Base-by-base conservation (phyloP, 768 basidiomycete species). In the Porphyrellus cyaneotinctus region DNA sequence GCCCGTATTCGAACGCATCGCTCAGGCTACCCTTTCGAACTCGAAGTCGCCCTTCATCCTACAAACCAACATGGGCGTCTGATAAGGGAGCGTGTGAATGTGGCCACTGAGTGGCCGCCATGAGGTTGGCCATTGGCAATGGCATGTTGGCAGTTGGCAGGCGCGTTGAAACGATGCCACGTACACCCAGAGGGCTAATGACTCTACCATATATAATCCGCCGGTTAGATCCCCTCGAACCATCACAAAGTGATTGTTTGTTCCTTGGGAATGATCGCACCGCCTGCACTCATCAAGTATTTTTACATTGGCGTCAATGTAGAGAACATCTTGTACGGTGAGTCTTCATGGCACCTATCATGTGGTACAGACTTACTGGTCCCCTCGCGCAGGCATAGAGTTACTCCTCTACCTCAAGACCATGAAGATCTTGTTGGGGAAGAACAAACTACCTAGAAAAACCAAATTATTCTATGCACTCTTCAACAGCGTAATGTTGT, bases 401-500 rank as follows among this genome's bases (percentile, higher is more conserved):
- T 36, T 67, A 8, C 1, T 57, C 20, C 54, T 67, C 30, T 69
- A 67, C 45, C 49, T 69, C 9, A 51, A 52, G 35, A 63, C 65
- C n/a, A 49, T 69, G 6, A 50, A 38, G 2, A 28, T 54, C 12
- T 20, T 64, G 26, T 36, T 69, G 2, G 44, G n/a, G 12, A 47
- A 30, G 31, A 35, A 3, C 26, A 38, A 50, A 28, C 26, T 43
- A 4, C 43, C n/a, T 9, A 64, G 22, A 22, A 59, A 30, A 44
- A 51, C 55, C 1, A 37, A 61, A 13, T 0, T 52, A 11, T 59
- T 63, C 12, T 67, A 66, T 17, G 58, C 51, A 30, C 9, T 56
- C 44, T 67, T 69, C 37, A 69, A 60, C 36, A 67, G 18, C 36
- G 23, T 50, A 24, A 58, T 70, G 53, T 30, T 71, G 9, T 47